Percentiles rank a stretch among this genome's conserved stretches.
These are phyloP conservation scores for Termitomyces sp. DNA, from an alignment of 768 basidiomycete species.

Conservation along the genomic window DNA sequence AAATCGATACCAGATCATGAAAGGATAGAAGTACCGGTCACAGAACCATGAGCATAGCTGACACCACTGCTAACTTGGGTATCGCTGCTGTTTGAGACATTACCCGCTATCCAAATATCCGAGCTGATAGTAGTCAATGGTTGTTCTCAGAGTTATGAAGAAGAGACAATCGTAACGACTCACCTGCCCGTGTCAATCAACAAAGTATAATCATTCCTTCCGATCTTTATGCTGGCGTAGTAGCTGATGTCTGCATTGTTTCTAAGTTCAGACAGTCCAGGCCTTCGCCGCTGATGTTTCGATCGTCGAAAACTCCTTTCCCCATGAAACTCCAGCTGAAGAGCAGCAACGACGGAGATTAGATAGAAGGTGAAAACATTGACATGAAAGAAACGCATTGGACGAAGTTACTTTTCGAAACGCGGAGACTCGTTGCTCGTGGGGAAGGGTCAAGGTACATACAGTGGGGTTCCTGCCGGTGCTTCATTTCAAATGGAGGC, in stretches of 20 bases:
- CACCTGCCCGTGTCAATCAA: constrained; percentile 50
- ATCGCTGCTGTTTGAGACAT: constrained; percentile 33
- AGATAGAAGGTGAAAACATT: constrained; percentile 6
- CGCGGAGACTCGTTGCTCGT: not conserved
- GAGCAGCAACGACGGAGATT: constrained; percentile 2
- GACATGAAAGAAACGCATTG: constrained; percentile 11
- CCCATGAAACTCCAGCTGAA: constrained; percentile 20
- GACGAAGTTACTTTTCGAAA: not conserved
- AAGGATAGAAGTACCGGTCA: constrained; percentile 38
- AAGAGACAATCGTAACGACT: constrained; percentile 1
- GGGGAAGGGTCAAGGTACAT: not conserved
- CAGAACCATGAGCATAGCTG: constrained; percentile 51
- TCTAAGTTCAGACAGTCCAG: constrained; percentile 20
- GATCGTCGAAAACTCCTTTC: constrained; percentile 5
- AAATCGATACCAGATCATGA: not conserved
- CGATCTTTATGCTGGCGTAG: constrained; percentile 34
- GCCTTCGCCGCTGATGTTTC: constrained; percentile 8
- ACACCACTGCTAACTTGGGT: constrained; percentile 38
- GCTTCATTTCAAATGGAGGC: not conserved
- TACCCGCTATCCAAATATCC: constrained; percentile 57
- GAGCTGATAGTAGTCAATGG: constrained; percentile 36
- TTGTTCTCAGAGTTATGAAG: not conserved
- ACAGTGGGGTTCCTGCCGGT: not conserved
- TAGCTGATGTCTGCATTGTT: constrained; percentile 39
- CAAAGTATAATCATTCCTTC: constrained; percentile 30